Evolutionary conservation across 805 yeast genomes (phyloP).

Genomic region (Wickerhamomyces canadensis): DNA sequence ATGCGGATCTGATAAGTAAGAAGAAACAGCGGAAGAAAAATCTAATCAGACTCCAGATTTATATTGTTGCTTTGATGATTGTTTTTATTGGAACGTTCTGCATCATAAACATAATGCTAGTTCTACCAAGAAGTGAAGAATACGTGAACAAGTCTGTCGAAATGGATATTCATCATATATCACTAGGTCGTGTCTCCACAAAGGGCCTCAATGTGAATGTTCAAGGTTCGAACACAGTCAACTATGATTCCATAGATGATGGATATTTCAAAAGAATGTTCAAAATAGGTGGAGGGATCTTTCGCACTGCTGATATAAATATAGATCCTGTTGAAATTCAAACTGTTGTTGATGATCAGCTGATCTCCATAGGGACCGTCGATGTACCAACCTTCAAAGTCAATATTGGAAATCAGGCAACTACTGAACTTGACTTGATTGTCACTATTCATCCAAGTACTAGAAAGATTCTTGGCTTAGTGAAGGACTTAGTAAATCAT

Average conservation of each 20-base stretch:
- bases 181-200: conserved; percentile 26
- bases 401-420: conserved; percentile 22
- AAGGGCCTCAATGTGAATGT: conserved; percentile 29
- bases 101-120: conserved; percentile 1
- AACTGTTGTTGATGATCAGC: conserved; percentile 19
- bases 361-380: conserved; percentile 27
- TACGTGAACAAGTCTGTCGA: conserved; percentile 27
- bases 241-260: conserved; percentile 28
- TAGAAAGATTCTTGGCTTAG: conserved; percentile 26
- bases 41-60: too few species aligned
- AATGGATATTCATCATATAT: conserved; percentile 26
- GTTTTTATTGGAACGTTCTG: conserved; percentile 2
- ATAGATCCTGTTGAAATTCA: conserved; percentile 26
- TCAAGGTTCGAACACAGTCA: conserved; percentile 25
- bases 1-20: too few species aligned
- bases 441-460: conserved; percentile 30
- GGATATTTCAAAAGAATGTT: conserved; percentile 22
- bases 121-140: conserved; percentile 24
- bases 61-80: not conserved
- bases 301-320: conserved; percentile 25
- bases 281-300: conserved; percentile 27
- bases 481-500: conserved; percentile 26
- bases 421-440: conserved; percentile 23
- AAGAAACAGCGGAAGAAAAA: too few species aligned
- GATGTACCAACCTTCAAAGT: conserved; percentile 30